Evolutionary conservation across 2,329 filamentous ascomycete species (phyloP), one percentile per base, ranked within the genome.

Genomic region (Xylariaceae sp.): DNA sequence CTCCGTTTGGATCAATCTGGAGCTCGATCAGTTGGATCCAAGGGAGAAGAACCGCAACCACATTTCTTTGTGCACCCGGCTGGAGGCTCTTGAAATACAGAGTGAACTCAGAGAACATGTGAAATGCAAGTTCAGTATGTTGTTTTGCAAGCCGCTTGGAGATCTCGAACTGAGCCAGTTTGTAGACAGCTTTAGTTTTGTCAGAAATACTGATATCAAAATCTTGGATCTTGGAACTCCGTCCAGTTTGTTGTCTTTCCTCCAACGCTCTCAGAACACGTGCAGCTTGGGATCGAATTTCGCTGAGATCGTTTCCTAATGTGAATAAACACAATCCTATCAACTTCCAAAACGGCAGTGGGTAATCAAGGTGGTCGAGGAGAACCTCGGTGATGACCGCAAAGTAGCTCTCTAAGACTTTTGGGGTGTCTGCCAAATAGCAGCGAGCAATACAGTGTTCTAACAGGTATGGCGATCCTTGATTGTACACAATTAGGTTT

Each of bases 201-300:
- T 99, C 95, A 0, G 92, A 95, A 50, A 99, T 94, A 66, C 91
- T 96, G 61, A 99, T 97, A 62, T 99, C 94, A 51, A 96, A 95
- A 66, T 99, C 94, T 65, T 96, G 90, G 6, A 99, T 83, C 64
- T 95, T 95, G 1, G 92, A 96, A 56, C 83, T 94, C 57, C 88
- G 75, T 2, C 71, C 71, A 48, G 66, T 87, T 56, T 86, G 82
- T 57, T 94, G 88, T 19, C 89, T 82, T 57, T 90, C 84, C 68
- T 97, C 94, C 1, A 97, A 74, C 0, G 83, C 84, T 38, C 90
- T 82, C 11, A 99, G 75, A 31, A 97, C 75, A 43, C 85, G 82
- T 1, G 88, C 88, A 1, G 94, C 94, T 66, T 95, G 95, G 61
- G 89, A 90, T 39, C 94, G 80, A 39, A 97, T 90, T 51, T 90